Percentiles rank a stretch among this genome's conserved stretches.
Conservation (phyloP, 2,329 filamentous ascomycete genomes). For the Paraphoma chrysanthemicola region DNA sequence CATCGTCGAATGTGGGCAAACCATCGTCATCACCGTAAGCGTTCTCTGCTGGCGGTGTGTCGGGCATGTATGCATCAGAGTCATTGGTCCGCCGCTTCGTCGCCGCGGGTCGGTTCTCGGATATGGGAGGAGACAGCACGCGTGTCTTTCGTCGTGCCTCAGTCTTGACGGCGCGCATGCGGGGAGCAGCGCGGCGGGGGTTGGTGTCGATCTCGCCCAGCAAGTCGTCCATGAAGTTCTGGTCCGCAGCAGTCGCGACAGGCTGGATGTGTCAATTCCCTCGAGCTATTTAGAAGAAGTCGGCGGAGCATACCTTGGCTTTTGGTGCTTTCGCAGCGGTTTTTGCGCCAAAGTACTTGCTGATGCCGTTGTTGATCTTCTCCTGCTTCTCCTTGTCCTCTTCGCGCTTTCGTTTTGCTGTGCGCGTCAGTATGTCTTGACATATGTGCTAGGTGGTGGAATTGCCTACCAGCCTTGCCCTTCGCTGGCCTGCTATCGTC, state of each 20-base stretch:
- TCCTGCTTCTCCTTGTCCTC: constrained; percentile 86
- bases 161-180: constrained; percentile 72
- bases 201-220: constrained; percentile 89
- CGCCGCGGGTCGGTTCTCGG: constrained; percentile 49
- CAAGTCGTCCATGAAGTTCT: constrained; percentile 83
- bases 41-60: constrained; percentile 48
- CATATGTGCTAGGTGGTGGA: neutral
- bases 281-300: too few species aligned
- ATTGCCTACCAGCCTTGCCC: constrained; percentile 63
- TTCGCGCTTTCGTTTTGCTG: constrained; percentile 86
- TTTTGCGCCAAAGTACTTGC: constrained; percentile 90
- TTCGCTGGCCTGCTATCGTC: constrained; percentile 69
- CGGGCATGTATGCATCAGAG: constrained; percentile 54
- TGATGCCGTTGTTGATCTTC: constrained; percentile 89
- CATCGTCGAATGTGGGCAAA: constrained; percentile 66
- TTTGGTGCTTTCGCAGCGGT: constrained; percentile 70
- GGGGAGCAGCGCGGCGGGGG: constrained; percentile 59
- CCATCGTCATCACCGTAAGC: constrained; percentile 62
- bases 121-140: constrained; percentile 76
- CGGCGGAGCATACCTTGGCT: constrained; percentile 69
- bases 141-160: constrained; percentile 80
- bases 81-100: constrained; percentile 28
- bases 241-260: constrained; percentile 83
- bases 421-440: constrained; percentile 20
- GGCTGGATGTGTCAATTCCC: constrained; percentile 58